These are phyloP conservation scores for Zygnema cylindricum DNA, from an alignment of 139 green algal species.

Conservation along the genomic window DNA sequence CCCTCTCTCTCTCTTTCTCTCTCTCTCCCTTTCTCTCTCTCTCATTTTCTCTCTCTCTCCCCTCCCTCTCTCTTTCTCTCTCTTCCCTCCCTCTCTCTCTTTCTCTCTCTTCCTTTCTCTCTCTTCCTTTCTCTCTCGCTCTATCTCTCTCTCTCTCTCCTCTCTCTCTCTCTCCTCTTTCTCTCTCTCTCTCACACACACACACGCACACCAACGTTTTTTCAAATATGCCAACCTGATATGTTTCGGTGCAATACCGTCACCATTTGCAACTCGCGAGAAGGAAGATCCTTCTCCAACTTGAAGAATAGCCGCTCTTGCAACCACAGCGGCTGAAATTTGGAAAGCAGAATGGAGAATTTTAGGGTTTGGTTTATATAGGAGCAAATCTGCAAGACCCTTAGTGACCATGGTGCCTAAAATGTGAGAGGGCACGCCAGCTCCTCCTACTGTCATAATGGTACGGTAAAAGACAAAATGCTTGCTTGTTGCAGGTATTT, in stretches of 20 bases:
- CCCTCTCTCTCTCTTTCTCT: not conserved
- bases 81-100: not conserved
- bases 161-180: not conserved
- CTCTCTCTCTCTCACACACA: not conserved
- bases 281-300: conserved; percentile 99
- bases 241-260: conserved; percentile 50
- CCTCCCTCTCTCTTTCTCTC: not conserved
- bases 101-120: not conserved
- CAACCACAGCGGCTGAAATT: conserved; percentile 92
- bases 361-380: not conserved
- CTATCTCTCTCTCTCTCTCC: not conserved
- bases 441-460: too few relatives aligned
- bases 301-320: conserved; percentile 97
- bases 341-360: not conserved
- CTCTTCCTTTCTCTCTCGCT: not conserved
- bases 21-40: not conserved
- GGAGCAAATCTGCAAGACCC: not conserved
- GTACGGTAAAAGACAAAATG: too few relatives aligned
- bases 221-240: not conserved
- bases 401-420: too few relatives aligned
- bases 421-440: too few relatives aligned
- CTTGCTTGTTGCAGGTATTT: too few relatives aligned
- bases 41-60: not conserved
- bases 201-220: not conserved
- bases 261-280: conserved; percentile 98